Evolutionary conservation across 257 asterid species (phyloP).

Genomic region (Solanum chilense): DNA sequence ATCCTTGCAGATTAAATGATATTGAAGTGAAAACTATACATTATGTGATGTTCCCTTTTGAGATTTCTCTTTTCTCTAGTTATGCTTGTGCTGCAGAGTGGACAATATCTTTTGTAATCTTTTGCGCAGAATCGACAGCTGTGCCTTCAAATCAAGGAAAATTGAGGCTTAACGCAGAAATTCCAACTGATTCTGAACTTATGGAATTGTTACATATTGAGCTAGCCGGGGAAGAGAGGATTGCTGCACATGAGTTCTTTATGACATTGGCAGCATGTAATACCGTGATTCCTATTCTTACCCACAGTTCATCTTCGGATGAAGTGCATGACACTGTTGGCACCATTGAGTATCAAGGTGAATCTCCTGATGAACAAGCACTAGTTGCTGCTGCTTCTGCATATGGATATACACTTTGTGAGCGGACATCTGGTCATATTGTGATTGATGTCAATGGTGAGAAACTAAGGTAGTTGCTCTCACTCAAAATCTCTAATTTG

Average conservation of each 20-base stretch:
- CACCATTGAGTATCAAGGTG: conserved; percentile 85
- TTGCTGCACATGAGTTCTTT: conserved; percentile 81
- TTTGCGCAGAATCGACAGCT: conserved; percentile 31
- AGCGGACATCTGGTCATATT: conserved; percentile 94
- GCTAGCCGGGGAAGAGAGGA: conserved; percentile 51
- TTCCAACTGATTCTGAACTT: conserved; percentile 59
- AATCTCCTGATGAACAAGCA: conserved; percentile 99
- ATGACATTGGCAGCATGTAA: conserved; percentile 92
- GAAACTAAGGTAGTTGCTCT: conserved; percentile 70
- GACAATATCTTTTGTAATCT: neutral
- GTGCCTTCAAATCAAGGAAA: conserved; percentile 13
- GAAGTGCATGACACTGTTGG: conserved; percentile 14
- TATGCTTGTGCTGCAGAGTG: neutral
- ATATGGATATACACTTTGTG: conserved; percentile 87
- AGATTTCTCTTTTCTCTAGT: neutral
- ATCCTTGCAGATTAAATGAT: neutral
- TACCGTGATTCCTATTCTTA: conserved; percentile 83
- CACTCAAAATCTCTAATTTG: neutral
- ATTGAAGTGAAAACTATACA: neutral
- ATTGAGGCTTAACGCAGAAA: conserved; percentile 75
- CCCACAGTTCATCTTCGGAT: conserved; percentile 23
- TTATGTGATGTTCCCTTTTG: neutral
- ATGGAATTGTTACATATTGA: conserved; percentile 59
- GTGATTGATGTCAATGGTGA: conserved; percentile 89
- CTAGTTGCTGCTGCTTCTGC: conserved; percentile 90